Percentiles rank a stretch among this genome's conserved stretches.
phyloP scores from a whole-genome alignment of 164 flowering plant genomes.

The Stephania cephalantha region DNA sequence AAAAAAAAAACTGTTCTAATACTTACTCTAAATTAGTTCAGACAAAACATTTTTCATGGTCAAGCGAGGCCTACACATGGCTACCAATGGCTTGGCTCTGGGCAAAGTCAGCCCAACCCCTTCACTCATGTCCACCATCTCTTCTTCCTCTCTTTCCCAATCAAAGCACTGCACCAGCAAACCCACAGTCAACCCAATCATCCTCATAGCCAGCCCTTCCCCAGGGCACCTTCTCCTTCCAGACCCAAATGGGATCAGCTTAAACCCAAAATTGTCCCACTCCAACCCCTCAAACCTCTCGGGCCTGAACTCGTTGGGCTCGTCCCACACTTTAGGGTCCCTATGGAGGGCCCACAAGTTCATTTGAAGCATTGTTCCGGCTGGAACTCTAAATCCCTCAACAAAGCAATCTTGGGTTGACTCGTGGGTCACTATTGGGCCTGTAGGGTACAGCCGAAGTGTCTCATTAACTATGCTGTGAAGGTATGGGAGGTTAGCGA shows the following conservation, averaged over 20 bases:
- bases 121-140: slow-evolving; percentile 20
- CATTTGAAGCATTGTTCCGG: slow-evolving; percentile 22
- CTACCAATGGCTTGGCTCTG: slow-evolving; percentile 21
- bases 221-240: slow-evolving; percentile 30
- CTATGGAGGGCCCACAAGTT: slow-evolving; percentile 31
- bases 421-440: slow-evolving; percentile 22
- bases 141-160: slow-evolving; percentile 19
- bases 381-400: slow-evolving; percentile 22
- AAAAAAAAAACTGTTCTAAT: too few species aligned
- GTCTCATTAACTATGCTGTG: slow-evolving; percentile 24
- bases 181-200: slow-evolving; percentile 21
- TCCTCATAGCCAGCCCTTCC: slow-evolving; percentile 13
- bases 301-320: slow-evolving; percentile 27
- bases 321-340: slow-evolving; percentile 28
- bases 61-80: slow-evolving; percentile 18
- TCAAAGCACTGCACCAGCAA: slow-evolving; percentile 28
- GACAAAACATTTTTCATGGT: slow-evolving; percentile 4
- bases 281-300: slow-evolving; percentile 21
- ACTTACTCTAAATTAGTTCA: background rate
- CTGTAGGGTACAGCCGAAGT: slow-evolving; percentile 19
- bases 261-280: slow-evolving; percentile 13
- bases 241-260: slow-evolving; percentile 15
- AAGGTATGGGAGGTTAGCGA: slow-evolving; percentile 19
- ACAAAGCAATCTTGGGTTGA: slow-evolving; percentile 17
- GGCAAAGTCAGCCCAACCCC: slow-evolving; percentile 18